Evolutionary conservation across 2,329 filamentous ascomycete species (phyloP).

Genomic region (Xylariaceae sp.): DNA sequence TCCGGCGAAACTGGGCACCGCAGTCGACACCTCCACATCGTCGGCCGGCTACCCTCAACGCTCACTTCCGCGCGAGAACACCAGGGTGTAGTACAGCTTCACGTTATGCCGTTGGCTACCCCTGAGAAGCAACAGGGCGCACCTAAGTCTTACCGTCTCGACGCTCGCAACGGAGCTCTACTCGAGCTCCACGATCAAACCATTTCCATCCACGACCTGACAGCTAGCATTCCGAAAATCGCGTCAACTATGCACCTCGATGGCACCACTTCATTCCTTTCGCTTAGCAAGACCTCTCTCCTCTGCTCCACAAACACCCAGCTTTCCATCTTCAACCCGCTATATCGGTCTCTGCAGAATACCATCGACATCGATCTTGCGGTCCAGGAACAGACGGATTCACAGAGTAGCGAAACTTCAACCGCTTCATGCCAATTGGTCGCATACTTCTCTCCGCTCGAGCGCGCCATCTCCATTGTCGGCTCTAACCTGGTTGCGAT

Average conservation of each 20-base stretch:
- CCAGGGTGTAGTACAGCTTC: slow-evolving; percentile 27
- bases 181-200: slow-evolving; percentile 51
- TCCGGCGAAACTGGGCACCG: slow-evolving; percentile 26
- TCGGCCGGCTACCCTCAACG: slow-evolving; percentile 24
- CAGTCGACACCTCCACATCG: slow-evolving; percentile 29
- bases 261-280: slow-evolving; percentile 56
- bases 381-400: slow-evolving; percentile 33
- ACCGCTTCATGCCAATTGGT: slow-evolving; percentile 41
- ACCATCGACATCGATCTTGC: slow-evolving; percentile 42
- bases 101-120: slow-evolving; percentile 24
- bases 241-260: slow-evolving; percentile 49
- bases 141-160: slow-evolving; percentile 46
- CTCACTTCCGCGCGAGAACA: slow-evolving; percentile 10
- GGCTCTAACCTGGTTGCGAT: slow-evolving; percentile 61
- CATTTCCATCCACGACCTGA: slow-evolving; percentile 60
- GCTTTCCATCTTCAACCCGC: slow-evolving; percentile 62
- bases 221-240: slow-evolving; percentile 55
- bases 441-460: slow-evolving; percentile 60
- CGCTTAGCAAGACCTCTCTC: slow-evolving; percentile 61
- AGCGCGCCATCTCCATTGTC: slow-evolving; percentile 60
- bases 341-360: slow-evolving; percentile 58
- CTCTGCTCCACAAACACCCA: slow-evolving; percentile 54
- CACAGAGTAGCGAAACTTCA: slow-evolving; percentile 27
- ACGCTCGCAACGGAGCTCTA: slow-evolving; percentile 58
- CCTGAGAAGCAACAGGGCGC: slow-evolving; percentile 1